Conservation (phyloP, 129 eudicot genomes). For the Lactuca sativa region DNA sequence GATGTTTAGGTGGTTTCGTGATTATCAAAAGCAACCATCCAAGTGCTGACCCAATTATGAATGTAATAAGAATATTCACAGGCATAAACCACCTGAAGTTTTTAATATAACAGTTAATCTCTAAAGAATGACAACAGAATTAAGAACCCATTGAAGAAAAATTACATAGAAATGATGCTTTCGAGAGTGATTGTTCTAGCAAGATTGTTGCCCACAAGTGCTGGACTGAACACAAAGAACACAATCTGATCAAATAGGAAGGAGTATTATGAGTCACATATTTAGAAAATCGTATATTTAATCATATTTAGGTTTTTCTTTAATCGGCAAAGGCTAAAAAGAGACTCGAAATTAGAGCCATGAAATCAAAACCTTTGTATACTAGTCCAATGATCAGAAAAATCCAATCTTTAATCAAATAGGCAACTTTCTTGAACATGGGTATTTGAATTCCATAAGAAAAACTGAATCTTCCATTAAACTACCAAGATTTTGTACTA, state of each 20-base stretch:
- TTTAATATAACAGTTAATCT: background rate
- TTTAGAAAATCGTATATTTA: background rate
- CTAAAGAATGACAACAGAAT: background rate
- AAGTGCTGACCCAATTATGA: slow-evolving; percentile 65
- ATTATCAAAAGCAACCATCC: slow-evolving; percentile 71
- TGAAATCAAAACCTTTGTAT: too few species aligned
- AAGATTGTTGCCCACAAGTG: slow-evolving; percentile 70
- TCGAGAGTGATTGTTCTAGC: slow-evolving; percentile 72
- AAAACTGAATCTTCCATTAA: background rate
- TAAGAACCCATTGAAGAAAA: background rate
- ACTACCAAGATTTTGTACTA: too few species aligned
- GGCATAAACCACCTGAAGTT: slow-evolving; percentile 95
- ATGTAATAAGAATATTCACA: slow-evolving; percentile 67
- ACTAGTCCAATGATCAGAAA: too few species aligned
- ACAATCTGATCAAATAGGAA: slow-evolving; percentile 44
- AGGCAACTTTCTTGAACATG: too few species aligned
- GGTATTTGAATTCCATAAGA: background rate
- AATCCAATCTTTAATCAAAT: too few species aligned
- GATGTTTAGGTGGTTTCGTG: slow-evolving; percentile 63
- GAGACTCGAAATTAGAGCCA: too few species aligned
- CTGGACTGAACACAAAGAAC: slow-evolving; percentile 82
- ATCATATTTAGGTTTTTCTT: background rate
- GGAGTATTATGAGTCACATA: too few species aligned
- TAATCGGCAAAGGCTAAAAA: background rate
- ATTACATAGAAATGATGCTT: slow-evolving; percentile 62